Conservation (phyloP, 2,329 filamentous ascomycete genomes). For the Aspergillus versicolor region DNA sequence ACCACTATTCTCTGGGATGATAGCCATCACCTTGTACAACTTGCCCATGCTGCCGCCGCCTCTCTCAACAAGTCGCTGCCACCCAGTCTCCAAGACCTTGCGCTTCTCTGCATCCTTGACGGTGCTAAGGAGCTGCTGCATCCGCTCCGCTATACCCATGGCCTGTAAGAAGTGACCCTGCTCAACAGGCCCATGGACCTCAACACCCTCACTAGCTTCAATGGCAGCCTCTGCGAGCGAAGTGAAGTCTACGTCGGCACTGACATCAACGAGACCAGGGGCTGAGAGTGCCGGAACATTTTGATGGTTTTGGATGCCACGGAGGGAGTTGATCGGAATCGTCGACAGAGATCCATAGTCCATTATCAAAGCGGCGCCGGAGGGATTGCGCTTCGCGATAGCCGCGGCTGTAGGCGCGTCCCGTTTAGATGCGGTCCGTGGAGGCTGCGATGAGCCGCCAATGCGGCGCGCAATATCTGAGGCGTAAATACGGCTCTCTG, state of each 20-base stretch:
- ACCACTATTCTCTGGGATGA: conserved; percentile 77
- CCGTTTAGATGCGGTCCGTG: conserved; percentile 18
- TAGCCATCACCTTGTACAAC: conserved; percentile 89
- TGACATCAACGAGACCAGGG: conserved; percentile 83
- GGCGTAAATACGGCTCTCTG: conserved; percentile 77
- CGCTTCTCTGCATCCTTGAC: conserved; percentile 52
- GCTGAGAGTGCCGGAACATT: conserved; percentile 75
- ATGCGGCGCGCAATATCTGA: conserved; percentile 82
- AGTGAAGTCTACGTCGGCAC: conserved; percentile 89
- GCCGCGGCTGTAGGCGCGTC: conserved; percentile 24
- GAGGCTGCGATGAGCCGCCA: conserved; percentile 59
- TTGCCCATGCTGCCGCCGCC: conserved; percentile 87
- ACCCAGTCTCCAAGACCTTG: conserved; percentile 68
- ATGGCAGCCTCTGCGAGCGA: conserved; percentile 81
- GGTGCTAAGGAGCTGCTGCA: conserved; percentile 62
- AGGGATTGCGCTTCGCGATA: conserved; percentile 60
- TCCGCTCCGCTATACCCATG: conserved; percentile 82
- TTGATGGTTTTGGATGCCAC: conserved; percentile 78
- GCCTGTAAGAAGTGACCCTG: conserved; percentile 75
- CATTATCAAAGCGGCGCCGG: conserved; percentile 88
- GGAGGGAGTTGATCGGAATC: conserved; percentile 83
- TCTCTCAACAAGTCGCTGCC: conserved; percentile 79
- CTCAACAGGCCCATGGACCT: conserved; percentile 88
- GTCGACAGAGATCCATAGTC: conserved; percentile 83
- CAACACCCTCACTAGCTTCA: conserved; percentile 72